These are phyloP conservation scores for Stagonosporopsis rhizophila DNA, from an alignment of 2,329 filamentous ascomycete genomes.

Conservation along the genomic window DNA sequence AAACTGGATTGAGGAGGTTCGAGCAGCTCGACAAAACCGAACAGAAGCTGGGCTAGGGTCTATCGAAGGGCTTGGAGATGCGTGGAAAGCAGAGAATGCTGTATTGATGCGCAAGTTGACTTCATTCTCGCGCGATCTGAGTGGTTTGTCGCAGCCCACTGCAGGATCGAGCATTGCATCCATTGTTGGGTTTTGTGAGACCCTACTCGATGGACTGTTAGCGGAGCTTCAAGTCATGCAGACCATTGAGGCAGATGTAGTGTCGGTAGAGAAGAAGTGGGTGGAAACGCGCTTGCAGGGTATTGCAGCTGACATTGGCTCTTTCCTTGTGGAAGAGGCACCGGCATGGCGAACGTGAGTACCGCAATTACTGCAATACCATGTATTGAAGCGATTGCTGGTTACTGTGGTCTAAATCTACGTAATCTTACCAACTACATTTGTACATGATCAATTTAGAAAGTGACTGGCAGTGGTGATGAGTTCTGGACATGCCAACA, in stretches of 20 bases:
- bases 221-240: constrained; percentile 46
- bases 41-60: constrained; percentile 22
- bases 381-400: neutral
- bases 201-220: constrained; percentile 40
- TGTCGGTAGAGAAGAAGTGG: constrained; percentile 45
- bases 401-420: neutral
- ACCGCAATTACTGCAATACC: neutral
- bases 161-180: constrained; percentile 43
- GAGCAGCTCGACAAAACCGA: constrained; percentile 26
- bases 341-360: constrained; percentile 37
- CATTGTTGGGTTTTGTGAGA: constrained; percentile 40
- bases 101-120: constrained; percentile 46
- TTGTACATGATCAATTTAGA: neutral
- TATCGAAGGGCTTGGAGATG: constrained; percentile 41
- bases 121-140: constrained; percentile 40
- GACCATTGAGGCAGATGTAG: constrained; percentile 40
- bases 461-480: too few relatives aligned
- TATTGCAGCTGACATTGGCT: constrained; percentile 36
- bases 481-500: too few relatives aligned
- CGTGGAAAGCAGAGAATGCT: constrained; percentile 45
- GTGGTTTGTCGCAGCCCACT: constrained; percentile 37
- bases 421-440: neutral
- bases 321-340: constrained; percentile 20
- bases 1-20: constrained; percentile 37
- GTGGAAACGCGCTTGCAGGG: constrained; percentile 42